Base-by-base conservation (phyloP, 148 eudicot species). In the Heliamphora exappendiculata region DNA sequence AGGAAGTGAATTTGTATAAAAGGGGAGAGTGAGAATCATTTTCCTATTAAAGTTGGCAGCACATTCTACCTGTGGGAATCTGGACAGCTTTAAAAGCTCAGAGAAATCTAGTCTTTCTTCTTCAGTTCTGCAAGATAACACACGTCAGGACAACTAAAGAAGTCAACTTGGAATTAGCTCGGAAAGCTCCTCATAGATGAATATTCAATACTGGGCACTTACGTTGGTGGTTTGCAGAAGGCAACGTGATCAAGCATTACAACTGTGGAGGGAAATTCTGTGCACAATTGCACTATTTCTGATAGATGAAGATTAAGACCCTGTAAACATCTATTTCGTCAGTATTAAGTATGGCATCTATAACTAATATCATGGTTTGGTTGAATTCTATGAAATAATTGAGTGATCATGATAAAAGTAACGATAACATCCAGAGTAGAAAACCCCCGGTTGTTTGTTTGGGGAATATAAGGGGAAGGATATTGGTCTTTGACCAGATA, bases 161-260 rank as follows among this genome's bases (percentile, higher is more conserved):
- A 47, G 29, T 58, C 33, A 14, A 78, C 54, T 16, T 41, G 58
- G 26, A 78, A 22, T 36, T 24, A 49, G 31, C 77, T 20, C 60
- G 20, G 19, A 60, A 73, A 69, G 62, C 41, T 71, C 47, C 4
- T 75, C 36, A 41, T 36, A 51, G 16, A 53, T 54, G 55, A 39
- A 20, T 36, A 77, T n/a, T 2, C 65, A 60, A 60, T 59, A 59
- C 24, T 24, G 76, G 67, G 70, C 60, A 66, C 83, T 82, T 88
- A 89, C 98, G 16, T 72, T 70, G 97, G 97, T 41, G 93, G 91
- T 58, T 90, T 89, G 83, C 98, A 94, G 85, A 94, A 94, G 39
- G 89, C 98, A 78, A 94, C 37, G 85, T 94, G 98, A 86, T 94
- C 98, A 73, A 94, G 84, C 62, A 94, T 50, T 64, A 94, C 98